Evolutionary conservation across 352 stramenopile species (phyloP).

Genomic region (Peronospora tabacina): DNA sequence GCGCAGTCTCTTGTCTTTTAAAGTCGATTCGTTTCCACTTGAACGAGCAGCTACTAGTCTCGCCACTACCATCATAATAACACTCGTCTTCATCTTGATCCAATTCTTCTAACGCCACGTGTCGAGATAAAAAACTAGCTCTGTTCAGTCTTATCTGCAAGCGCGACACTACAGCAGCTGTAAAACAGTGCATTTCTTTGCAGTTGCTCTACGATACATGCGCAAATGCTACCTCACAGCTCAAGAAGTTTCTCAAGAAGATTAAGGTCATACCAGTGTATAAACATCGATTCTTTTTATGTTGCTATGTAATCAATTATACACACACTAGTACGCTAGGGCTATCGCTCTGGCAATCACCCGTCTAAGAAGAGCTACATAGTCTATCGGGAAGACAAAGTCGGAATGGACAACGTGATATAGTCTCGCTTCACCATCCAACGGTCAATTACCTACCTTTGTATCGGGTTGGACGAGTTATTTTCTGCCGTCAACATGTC

Average conservation of each 20-base stretch:
- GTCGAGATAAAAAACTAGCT: constrained; percentile 8
- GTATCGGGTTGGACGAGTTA: too few species aligned
- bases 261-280: constrained; percentile 1
- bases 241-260: constrained; percentile 14
- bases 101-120: constrained; percentile 4
- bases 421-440: constrained; percentile 1
- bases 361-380: constrained; percentile 5
- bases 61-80: constrained; percentile 4
- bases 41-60: constrained; percentile 6
- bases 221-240: constrained; percentile 1
- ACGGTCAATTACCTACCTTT: not conserved
- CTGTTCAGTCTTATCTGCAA: not conserved
- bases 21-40: not conserved
- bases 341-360: constrained; percentile 4
- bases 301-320: constrained; percentile 28
- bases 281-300: constrained; percentile 6
- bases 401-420: not conserved
- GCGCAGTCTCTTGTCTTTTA: constrained; percentile 17
- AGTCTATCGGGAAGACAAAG: too few species aligned
- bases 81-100: constrained; percentile 16
- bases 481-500: constrained; percentile 17
- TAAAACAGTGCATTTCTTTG: constrained; percentile 2
- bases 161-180: constrained; percentile 5
- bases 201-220: constrained; percentile 16
- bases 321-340: constrained; percentile 19